A percentile compares a stretch with the other conserved stretches of the same genome.
These are phyloP conservation scores for Talaromyces sp. DNA, from an alignment of 2,329 filamentous ascomycete genomes.

Conservation along the genomic window DNA sequence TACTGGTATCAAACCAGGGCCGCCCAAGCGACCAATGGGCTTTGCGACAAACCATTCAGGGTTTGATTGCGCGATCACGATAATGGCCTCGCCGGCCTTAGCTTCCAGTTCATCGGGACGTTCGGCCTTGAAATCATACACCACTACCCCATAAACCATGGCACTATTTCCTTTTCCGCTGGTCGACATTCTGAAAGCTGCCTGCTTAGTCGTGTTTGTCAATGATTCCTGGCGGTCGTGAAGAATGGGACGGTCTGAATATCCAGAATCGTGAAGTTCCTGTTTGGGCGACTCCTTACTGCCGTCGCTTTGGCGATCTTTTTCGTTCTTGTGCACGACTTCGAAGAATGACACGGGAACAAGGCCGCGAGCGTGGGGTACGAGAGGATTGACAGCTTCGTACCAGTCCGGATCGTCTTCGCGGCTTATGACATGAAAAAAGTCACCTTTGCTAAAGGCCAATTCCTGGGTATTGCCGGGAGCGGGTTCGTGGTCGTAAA, in stretches of 20 bases:
- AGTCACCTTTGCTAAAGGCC: constrained; percentile 90
- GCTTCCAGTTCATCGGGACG: constrained; percentile 93
- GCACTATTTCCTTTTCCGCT: constrained; percentile 59
- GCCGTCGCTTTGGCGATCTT: constrained; percentile 78
- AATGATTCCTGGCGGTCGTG: constrained; percentile 30
- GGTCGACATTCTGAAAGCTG: constrained; percentile 39
- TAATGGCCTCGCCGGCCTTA: constrained; percentile 91
- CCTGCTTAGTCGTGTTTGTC: constrained; percentile 28
- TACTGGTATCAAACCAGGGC: constrained; percentile 90
- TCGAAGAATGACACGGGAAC: constrained; percentile 95
- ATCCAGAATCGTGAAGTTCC: constrained; percentile 86
- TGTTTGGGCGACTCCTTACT: constrained; percentile 51
- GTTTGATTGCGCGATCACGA: constrained; percentile 97
- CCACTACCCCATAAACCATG: constrained; percentile 94
- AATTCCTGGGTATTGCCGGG: constrained; percentile 65
- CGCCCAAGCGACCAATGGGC: constrained; percentile 94
- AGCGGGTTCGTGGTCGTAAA: constrained; percentile 84
- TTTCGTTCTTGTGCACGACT: constrained; percentile 84
- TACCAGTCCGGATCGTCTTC: constrained; percentile 97
- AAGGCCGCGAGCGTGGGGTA: constrained; percentile 77
- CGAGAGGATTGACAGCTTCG: constrained; percentile 90
- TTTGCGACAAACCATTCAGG: constrained; percentile 99
- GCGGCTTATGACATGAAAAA: constrained; percentile 94
- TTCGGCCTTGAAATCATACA: constrained; percentile 95
- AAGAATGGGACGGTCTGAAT: constrained; percentile 56